These are phyloP conservation scores for Penicillium rolfsii DNA, from an alignment of 2,329 filamentous ascomycete genomes.

Conservation along the genomic window DNA sequence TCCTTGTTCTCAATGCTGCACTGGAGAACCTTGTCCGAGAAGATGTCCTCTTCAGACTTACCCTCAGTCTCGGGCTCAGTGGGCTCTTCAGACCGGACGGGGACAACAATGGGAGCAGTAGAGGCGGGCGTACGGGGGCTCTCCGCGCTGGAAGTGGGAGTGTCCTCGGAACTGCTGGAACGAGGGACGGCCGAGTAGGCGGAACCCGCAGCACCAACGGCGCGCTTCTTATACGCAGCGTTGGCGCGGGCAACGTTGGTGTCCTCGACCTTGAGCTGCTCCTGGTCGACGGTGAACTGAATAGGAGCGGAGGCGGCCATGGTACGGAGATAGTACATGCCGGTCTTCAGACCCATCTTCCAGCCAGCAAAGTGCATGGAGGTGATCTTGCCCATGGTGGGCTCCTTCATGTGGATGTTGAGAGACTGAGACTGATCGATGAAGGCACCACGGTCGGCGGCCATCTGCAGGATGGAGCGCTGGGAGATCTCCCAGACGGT, in stretches of 20 bases:
- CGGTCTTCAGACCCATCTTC: constrained; percentile 99
- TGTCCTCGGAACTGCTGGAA: constrained; percentile 66
- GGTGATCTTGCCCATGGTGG: constrained; percentile 99
- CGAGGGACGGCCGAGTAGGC: constrained; percentile 65
- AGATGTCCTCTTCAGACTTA: constrained; percentile 86
- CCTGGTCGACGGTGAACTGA: constrained; percentile 98
- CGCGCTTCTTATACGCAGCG: constrained; percentile 69
- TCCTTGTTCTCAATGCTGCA: constrained; percentile 99
- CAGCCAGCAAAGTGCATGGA: constrained; percentile 99
- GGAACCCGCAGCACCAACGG: constrained; percentile 60
- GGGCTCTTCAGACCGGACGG: constrained; percentile 68
- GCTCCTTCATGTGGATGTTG: constrained; percentile 99
- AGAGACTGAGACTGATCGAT: constrained; percentile 99
- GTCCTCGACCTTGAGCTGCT: constrained; percentile 85
- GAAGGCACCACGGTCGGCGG: constrained; percentile 95
- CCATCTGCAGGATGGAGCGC: constrained; percentile 94
- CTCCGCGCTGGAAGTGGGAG: constrained; percentile 46
- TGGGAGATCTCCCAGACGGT: constrained; percentile 99
- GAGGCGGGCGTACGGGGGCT: constrained; percentile 60
- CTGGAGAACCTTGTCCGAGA: constrained; percentile 85
- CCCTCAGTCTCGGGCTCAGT: constrained; percentile 66
- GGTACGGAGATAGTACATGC: constrained; percentile 99
- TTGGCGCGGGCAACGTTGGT: constrained; percentile 70
- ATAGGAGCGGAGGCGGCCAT: constrained; percentile 96
- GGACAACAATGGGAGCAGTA: constrained; percentile 52